A percentile compares a stretch with the other conserved stretches of the same genome.
Evolutionary conservation across 2,329 filamentous ascomycete genomes (phyloP).

Genomic region (Chaetomium sp.): DNA sequence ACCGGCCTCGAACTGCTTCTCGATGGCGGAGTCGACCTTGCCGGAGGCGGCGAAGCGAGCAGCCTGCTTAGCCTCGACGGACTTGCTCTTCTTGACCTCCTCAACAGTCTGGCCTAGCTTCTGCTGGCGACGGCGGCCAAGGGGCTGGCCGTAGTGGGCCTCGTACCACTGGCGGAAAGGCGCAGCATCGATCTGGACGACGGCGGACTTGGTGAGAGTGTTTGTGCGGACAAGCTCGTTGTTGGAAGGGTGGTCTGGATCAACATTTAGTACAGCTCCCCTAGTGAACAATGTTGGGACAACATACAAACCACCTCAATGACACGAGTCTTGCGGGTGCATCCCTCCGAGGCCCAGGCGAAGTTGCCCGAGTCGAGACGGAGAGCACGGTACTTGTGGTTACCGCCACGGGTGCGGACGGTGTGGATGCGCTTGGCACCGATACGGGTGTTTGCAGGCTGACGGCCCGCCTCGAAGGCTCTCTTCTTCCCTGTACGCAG

Average conservation of each 20-base stretch:
- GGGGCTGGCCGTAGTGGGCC: constrained; percentile 91
- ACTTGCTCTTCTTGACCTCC: constrained; percentile 90
- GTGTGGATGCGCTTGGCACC: constrained; percentile 59
- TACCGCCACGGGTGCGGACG: constrained; percentile 65
- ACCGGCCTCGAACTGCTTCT: constrained; percentile 99
- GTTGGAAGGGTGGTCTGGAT: constrained; percentile 88
- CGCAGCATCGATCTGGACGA: constrained; percentile 97
- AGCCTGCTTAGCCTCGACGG: constrained; percentile 94
- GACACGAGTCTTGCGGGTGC: constrained; percentile 98
- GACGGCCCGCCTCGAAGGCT: constrained; percentile 99
- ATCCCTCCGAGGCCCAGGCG: constrained; percentile 97
- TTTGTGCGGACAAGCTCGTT: constrained; percentile 99
- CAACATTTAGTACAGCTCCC: constrained; percentile 20
- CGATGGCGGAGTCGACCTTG: constrained; percentile 90
- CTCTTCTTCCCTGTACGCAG: constrained; percentile 72
- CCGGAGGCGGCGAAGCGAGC: constrained; percentile 77
- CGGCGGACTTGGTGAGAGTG: constrained; percentile 98
- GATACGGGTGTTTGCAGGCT: constrained; percentile 99
- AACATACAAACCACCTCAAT: constrained; percentile 79
- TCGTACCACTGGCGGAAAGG: constrained; percentile 99
- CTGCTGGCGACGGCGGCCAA: constrained; percentile 90
- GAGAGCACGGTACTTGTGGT: constrained; percentile 99
- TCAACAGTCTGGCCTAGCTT: constrained; percentile 70
- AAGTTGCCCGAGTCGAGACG: constrained; percentile 99
- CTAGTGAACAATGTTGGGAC: not conserved